These are phyloP conservation scores for Avena atlantica DNA, from an alignment of 176 grass and related monocot genomes.

Conservation along the genomic window DNA sequence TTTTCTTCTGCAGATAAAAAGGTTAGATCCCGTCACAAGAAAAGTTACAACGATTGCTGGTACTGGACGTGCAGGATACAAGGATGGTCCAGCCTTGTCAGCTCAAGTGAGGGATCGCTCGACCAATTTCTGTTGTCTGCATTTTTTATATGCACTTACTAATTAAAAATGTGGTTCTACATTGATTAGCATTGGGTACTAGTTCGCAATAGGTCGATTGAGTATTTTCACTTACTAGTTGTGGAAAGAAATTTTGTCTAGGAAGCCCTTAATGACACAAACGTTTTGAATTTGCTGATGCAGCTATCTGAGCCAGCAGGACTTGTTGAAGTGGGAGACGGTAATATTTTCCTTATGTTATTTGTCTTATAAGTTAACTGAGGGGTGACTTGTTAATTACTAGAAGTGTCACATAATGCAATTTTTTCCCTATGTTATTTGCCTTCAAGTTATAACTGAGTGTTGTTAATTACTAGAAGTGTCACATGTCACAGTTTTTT, in stretches of 20 bases:
- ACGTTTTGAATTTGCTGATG: conserved; percentile 47
- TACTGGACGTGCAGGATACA: conserved; percentile 88
- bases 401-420: too few species aligned
- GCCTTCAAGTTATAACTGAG: too few species aligned
- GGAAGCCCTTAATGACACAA: conserved; percentile 14
- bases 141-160: conserved; percentile 1
- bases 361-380: conserved; percentile 1
- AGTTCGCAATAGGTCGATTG: conserved; percentile 13
- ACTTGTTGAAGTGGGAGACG: conserved; percentile 74
- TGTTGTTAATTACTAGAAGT: background rate
- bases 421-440: too few species aligned
- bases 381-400: background rate
- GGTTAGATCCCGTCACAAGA: conserved; percentile 73
- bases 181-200: background rate
- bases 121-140: conserved; percentile 13
- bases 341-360: conserved; percentile 51
- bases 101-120: conserved; percentile 71
- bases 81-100: conserved; percentile 72
- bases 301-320: conserved; percentile 96
- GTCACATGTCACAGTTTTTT: background rate
- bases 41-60: conserved; percentile 92
- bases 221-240: conserved; percentile 12
- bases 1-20: conserved; percentile 75
- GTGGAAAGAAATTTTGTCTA: conserved; percentile 28
- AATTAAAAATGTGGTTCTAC: conserved; percentile 3